A percentile compares a stretch with the other conserved stretches of the same genome.
Evolutionary conservation across 2,329 filamentous ascomycete genomes (phyloP).

Genomic region (Penicillium sp.): DNA sequence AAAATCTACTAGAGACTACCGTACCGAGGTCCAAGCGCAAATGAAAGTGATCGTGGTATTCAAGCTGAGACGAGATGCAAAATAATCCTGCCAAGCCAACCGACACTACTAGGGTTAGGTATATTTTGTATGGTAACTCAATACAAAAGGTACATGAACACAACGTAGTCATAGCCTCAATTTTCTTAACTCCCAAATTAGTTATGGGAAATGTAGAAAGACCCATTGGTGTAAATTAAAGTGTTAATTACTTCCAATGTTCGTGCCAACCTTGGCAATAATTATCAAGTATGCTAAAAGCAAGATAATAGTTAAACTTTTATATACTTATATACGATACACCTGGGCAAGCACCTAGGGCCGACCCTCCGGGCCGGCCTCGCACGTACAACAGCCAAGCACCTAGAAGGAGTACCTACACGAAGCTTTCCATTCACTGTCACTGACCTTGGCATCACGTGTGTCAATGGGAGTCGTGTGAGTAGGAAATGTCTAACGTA

Average conservation of each 20-base stretch:
- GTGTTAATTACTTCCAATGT: neutral
- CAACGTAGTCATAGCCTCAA: neutral
- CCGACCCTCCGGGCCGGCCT: neutral
- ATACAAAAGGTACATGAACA: neutral
- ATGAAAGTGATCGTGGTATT: neutral
- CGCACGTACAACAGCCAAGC: neutral
- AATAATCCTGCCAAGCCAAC: neutral
- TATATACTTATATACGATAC: neutral
- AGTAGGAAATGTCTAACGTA: neutral
- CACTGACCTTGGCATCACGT: neutral
- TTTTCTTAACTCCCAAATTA: neutral
- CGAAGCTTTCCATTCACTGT: neutral
- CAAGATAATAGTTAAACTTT: neutral
- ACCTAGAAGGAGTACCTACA: neutral
- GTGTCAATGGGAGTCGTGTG: neutral
- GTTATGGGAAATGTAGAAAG: neutral
- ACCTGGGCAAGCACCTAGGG: neutral
- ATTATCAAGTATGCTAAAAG: neutral
- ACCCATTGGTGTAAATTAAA: neutral
- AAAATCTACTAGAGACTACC: neutral
- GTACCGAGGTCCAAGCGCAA: neutral
- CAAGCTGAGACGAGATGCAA: neutral
- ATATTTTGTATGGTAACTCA: neutral
- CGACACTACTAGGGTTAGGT: neutral
- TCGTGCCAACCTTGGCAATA: neutral